Evolutionary conservation across 495 filamentous ascomycete genomes (phyloP), one percentile per base, ranked within the genome.

Genomic region (Neurospora sp.): DNA sequence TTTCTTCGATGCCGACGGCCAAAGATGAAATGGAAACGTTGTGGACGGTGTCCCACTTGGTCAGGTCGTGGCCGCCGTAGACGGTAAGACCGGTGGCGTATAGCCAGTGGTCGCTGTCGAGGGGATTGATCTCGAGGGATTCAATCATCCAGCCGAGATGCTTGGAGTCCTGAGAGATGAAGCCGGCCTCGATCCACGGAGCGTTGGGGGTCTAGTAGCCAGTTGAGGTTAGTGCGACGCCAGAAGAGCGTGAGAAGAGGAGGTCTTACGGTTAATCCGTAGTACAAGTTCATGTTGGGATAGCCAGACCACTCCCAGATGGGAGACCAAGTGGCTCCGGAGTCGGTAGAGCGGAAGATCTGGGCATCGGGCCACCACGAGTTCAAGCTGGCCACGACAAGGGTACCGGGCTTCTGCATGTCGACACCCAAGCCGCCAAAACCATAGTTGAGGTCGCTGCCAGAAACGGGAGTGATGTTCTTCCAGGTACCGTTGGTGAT

Each of bases 81-180:
- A 90, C 77, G 5, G 87, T 89, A 69, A 86, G 79, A 9, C 87
- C 87, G 1, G 87, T 89, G 40, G 83, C 85, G 69, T 89, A 89
- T 17, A 89, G 81, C 82, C 87, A 88, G 76, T 90, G 87, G 76
- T 89, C 83, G 69, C 86, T 86, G 74, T 90, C 86, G 27, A 84
- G 81, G 2, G 89, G 89, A 72, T 90, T 82, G 69, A 90, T 90
- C 16, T 85, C 84, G 22, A 90, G 80, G 0, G 87, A 82, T 70
- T 90, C 88, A 40, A 90, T 87, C 88, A 89, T 89, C 88, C 88
- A 90, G 44, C 88, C 89, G 31, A 90, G 80, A 40, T 82, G 82
- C 77, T 86, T 86, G 20, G 76, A 83, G 72, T 85, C 84, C 12
- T 78, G 75, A 17, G 82, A 81, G 37, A 85, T 71, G 71, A 84